Conservation (phyloP, 768 basidiomycete species). For the Wakefieldia striispora region DNA sequence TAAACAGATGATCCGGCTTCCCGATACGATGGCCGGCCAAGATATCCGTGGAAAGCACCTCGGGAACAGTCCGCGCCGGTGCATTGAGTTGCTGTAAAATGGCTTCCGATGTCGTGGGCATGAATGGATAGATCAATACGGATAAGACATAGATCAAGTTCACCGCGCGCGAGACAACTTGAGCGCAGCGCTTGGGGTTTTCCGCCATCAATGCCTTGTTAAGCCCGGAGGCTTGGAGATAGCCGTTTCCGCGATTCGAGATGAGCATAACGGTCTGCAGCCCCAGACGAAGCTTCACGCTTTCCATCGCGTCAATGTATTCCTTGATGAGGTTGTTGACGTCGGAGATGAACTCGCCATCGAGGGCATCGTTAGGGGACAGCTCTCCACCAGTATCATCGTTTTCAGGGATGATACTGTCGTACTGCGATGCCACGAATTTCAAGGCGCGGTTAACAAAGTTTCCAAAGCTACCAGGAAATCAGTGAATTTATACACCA, state of each 20-base stretch:
- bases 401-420: conserved; percentile 76
- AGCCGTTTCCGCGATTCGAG: conserved; percentile 86
- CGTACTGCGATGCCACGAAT: conserved; percentile 85
- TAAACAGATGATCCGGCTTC: conserved; percentile 87
- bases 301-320: conserved; percentile 87
- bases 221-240: conserved; percentile 90
- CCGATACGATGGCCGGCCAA: conserved; percentile 84
- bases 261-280: conserved; percentile 88
- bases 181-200: conserved; percentile 82
- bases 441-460: conserved; percentile 95
- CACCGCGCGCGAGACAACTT: conserved; percentile 84
- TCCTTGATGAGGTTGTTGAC: conserved; percentile 76
- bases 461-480: conserved; percentile 76
- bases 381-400: conserved; percentile 67
- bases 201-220: conserved; percentile 85
- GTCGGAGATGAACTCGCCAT: conserved; percentile 74
- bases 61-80: conserved; percentile 77
- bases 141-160: conserved; percentile 93
- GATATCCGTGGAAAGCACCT: conserved; percentile 73
- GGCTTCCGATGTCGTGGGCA: conserved; percentile 83
- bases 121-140: conserved; percentile 88
- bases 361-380: conserved; percentile 61
- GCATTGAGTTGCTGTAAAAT: conserved; percentile 90
- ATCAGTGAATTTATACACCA: neutral
- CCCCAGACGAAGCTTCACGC: conserved; percentile 84